Conservation (phyloP, 2,329 filamentous ascomycete species). For the Chaetomium sp. region DNA sequence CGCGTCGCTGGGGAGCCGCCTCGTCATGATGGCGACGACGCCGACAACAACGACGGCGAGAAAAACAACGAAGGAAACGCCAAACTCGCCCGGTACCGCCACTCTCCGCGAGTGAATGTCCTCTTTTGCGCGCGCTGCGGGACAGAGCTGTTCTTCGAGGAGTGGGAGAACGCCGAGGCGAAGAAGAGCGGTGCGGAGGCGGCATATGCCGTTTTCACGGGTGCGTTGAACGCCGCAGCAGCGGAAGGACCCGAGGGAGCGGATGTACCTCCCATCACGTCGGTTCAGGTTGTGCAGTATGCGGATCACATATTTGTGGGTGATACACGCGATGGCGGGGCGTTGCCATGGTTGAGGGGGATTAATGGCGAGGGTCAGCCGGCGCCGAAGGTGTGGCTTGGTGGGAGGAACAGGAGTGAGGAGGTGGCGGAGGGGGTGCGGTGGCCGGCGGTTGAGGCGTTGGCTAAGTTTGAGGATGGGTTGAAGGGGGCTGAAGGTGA, state of each 20-base stretch:
- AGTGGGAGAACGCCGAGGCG: not conserved
- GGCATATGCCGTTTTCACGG: constrained; percentile 33
- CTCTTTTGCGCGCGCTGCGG: constrained; percentile 41
- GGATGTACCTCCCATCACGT: not conserved
- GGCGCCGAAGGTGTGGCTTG: constrained; percentile 25
- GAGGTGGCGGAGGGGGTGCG: constrained; percentile 25
- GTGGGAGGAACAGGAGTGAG: constrained; percentile 17
- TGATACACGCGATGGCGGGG: constrained; percentile 48
- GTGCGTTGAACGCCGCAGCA: constrained; percentile 29
- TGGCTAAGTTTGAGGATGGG: constrained; percentile 13
- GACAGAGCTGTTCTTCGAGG: constrained; percentile 38
- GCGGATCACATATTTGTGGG: constrained; percentile 38
- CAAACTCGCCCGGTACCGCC: constrained; percentile 32
- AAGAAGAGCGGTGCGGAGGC: constrained; percentile 6
- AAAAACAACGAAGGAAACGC: constrained; percentile 15
- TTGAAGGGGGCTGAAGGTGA: constrained; percentile 16
- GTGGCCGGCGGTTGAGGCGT: constrained; percentile 25
- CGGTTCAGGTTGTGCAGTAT: constrained; percentile 27
- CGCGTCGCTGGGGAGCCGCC: not conserved
- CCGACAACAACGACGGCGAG: not conserved
- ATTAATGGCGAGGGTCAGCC: constrained; percentile 28
- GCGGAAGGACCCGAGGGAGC: constrained; percentile 10
- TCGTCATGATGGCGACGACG: not conserved
- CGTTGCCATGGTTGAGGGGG: constrained; percentile 39
- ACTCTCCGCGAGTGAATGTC: constrained; percentile 28